Evolutionary conservation across 495 filamentous ascomycete genomes (phyloP), one percentile per base, ranked within the genome.

Genomic region (Hyphodiscus hymeniophilus): DNA sequence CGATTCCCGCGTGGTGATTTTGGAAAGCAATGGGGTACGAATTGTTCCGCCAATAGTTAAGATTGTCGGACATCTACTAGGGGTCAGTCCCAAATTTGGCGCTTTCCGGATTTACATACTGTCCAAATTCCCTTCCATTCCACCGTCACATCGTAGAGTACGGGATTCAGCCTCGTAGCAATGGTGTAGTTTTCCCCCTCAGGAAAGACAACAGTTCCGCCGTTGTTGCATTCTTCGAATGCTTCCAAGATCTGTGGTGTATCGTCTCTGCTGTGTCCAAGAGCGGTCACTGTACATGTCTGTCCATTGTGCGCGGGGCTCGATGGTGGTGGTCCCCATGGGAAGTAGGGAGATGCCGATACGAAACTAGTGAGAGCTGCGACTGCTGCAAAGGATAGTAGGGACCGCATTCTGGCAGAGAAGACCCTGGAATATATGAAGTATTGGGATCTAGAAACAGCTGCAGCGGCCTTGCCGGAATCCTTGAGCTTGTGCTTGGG

Each of bases 11-110:
- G 34, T 58, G 55, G 53, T 79, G 75, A 54, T 80, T 80, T 47
- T 80, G 76, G 53, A 79, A 80, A 7, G 64, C 55, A 17, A 80
- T 64, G 15, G 64, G 70, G 51, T 76, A 80, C 18, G 61, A 69
- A 50, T 78, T 70, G 42, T 70, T 67, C 44, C 73, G 65, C 76
- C 76, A 80, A 60, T 80, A 79, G 35, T 57, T 54, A 15, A 77
- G 54, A 56, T 79, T 65, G 42, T 71, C 66, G 2, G 71, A 74
- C 51, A 76, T 66, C 69, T 73, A 38, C 34, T 18, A 23, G 15
- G 7, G n/a, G n/a, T n/a, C n/a, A n/a, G n/a, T n/a, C n/a, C n/a
- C n/a, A n/a, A n/a, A n/a, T n/a, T n/a, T n/a, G n/a, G n/a, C n/a
- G n/a, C n/a, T n/a, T n/a, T n/a, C 13, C 7, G 21, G 24, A 20